These are phyloP conservation scores for Neonectria punicea DNA, from an alignment of 2,329 filamentous ascomycete species.

Conservation along the genomic window DNA sequence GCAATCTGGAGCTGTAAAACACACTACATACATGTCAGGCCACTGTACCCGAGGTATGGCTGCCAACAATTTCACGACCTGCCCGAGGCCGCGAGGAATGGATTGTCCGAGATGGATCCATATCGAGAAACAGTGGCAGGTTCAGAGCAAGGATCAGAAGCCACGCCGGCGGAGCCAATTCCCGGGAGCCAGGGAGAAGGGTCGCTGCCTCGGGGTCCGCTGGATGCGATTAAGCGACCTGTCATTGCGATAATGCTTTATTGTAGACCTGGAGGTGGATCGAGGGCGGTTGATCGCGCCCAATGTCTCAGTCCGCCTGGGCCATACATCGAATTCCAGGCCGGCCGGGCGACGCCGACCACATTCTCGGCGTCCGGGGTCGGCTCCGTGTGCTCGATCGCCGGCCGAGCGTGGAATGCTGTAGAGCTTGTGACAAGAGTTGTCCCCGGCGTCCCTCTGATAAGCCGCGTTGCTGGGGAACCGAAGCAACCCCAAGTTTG, in stretches of 20 bases:
- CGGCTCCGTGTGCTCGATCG: conserved; percentile 33
- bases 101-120: conserved; percentile 31
- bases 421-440: conserved; percentile 28
- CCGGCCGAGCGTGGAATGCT: conserved; percentile 38
- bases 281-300: conserved; percentile 19
- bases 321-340: conserved; percentile 39
- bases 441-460: conserved; percentile 20
- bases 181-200: conserved; percentile 35
- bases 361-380: conserved; percentile 39
- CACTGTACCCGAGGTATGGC: conserved; percentile 23
- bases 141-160: conserved; percentile 28
- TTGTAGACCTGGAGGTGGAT: not conserved
- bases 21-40: conserved; percentile 14
- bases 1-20: conserved; percentile 26
- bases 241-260: not conserved
- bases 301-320: conserved; percentile 30
- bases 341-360: conserved; percentile 28
- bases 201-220: conserved; percentile 12
- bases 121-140: conserved; percentile 20
- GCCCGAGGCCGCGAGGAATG: conserved; percentile 33
- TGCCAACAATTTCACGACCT: conserved; percentile 21
- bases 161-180: conserved; percentile 31
- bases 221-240: not conserved
- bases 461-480: conserved; percentile 34
- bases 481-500: conserved; percentile 29